Evolutionary conservation across 345 rosid genomes (phyloP).

Genomic region (Salix udensis): DNA sequence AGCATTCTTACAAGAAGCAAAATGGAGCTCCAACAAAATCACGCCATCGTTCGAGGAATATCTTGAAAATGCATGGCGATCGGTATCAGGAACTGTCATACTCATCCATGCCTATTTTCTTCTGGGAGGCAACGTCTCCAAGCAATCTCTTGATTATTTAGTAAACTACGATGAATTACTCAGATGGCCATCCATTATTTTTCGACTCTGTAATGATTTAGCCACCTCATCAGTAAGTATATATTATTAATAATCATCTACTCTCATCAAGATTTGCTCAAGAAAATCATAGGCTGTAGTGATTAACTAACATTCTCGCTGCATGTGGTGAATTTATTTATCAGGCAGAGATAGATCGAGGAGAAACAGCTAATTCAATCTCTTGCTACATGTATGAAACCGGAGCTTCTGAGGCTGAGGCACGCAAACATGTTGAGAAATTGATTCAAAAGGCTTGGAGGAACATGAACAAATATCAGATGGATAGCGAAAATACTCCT

Average conservation of each 20-base stretch:
- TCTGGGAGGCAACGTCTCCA: background rate
- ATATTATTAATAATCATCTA: background rate
- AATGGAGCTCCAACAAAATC: constrained; percentile 23
- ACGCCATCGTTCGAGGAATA: constrained; percentile 42
- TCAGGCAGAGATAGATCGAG: constrained; percentile 4
- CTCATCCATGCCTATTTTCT: constrained; percentile 31
- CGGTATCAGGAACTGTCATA: constrained; percentile 26
- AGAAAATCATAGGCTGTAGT: background rate
- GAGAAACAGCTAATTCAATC: background rate
- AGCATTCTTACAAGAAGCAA: constrained; percentile 42
- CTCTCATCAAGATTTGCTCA: background rate
- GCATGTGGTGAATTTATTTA: too few species aligned
- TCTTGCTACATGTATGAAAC: background rate
- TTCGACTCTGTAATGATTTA: constrained; percentile 40
- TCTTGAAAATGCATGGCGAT: constrained; percentile 35
- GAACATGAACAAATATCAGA: background rate
- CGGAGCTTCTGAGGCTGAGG: background rate
- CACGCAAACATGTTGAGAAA: background rate
- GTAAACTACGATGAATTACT: constrained; percentile 26
- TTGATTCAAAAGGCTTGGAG: background rate
- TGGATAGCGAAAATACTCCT: background rate
- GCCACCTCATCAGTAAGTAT: constrained; percentile 44
- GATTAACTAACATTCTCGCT: background rate
- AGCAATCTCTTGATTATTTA: constrained; percentile 20
- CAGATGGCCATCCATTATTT: constrained; percentile 32